phyloP scores from a whole-genome alignment of 257 asterid species.

The Sherardia arvensis region DNA sequence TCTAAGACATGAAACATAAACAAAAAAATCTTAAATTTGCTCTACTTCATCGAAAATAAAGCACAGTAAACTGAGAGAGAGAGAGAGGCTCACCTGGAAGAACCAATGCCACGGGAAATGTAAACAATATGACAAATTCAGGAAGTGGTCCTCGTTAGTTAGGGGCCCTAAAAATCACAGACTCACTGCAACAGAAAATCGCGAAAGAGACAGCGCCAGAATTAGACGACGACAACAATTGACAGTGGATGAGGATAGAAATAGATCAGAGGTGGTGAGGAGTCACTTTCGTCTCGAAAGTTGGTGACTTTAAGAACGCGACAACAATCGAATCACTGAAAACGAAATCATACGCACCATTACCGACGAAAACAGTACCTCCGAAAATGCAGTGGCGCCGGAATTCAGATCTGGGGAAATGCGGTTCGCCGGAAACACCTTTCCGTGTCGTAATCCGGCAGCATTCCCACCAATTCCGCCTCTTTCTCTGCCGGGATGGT shows the following conservation, averaged over 20 bases:
- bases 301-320: neutral
- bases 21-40: neutral
- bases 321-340: neutral
- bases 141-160: neutral
- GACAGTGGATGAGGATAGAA: neutral
- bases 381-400: neutral
- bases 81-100: neutral
- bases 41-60: neutral
- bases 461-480: neutral
- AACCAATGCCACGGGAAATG: constrained; percentile 1
- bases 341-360: neutral
- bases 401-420: constrained; percentile 4
- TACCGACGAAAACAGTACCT: neutral
- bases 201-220: neutral
- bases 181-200: constrained; percentile 5
- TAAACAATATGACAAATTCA: neutral
- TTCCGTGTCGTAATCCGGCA: neutral
- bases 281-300: constrained; percentile 3
- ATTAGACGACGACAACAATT: neutral
- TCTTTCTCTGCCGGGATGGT: neutral
- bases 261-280: constrained; percentile 14
- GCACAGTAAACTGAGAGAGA: neutral
- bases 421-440: neutral
- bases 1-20: neutral
- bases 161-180: constrained; percentile 4